Evolutionary conservation across 2,329 filamentous ascomycete species (phyloP).

Genomic region (Pseudogymnoascus sp.): DNA sequence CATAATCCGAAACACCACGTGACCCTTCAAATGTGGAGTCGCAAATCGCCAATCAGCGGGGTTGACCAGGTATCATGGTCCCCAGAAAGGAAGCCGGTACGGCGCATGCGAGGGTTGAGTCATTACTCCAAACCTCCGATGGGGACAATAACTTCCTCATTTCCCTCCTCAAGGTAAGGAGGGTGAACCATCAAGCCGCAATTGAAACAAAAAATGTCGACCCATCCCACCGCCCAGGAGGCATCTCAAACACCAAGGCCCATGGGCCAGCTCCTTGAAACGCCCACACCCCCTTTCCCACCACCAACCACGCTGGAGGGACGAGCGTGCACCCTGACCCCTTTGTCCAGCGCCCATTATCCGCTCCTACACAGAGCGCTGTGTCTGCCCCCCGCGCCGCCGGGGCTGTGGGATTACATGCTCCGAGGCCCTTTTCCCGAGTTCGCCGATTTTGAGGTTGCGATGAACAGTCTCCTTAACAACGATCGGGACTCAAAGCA

Average conservation of each 20-base stretch:
- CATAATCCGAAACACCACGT: background rate
- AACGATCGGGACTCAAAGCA: slow-evolving; percentile 31
- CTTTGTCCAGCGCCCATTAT: background rate
- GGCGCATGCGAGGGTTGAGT: background rate
- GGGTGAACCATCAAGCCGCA: background rate
- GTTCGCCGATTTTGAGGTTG: slow-evolving; percentile 23
- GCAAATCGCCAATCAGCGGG: background rate
- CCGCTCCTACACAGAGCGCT: background rate
- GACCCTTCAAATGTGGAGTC: background rate
- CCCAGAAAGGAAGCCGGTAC: background rate
- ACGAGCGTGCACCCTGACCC: background rate
- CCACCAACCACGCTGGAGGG: background rate
- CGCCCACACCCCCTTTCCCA: background rate
- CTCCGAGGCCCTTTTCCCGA: slow-evolving; percentile 28
- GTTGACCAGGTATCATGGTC: background rate
- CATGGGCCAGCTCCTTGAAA: background rate
- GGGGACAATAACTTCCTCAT: background rate
- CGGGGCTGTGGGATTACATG: slow-evolving; percentile 35
- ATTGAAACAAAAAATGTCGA: background rate
- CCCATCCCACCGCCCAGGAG: background rate
- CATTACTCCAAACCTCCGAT: background rate
- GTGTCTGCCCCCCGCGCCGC: background rate
- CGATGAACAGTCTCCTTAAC: slow-evolving; percentile 20
- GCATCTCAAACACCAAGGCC: background rate
- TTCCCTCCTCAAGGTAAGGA: background rate